A percentile compares a stretch with the other conserved stretches of the same genome.
These are phyloP conservation scores for Magnusiomyces sp. DNA, from an alignment of 1,139 yeast genomes.

Conservation along the genomic window DNA sequence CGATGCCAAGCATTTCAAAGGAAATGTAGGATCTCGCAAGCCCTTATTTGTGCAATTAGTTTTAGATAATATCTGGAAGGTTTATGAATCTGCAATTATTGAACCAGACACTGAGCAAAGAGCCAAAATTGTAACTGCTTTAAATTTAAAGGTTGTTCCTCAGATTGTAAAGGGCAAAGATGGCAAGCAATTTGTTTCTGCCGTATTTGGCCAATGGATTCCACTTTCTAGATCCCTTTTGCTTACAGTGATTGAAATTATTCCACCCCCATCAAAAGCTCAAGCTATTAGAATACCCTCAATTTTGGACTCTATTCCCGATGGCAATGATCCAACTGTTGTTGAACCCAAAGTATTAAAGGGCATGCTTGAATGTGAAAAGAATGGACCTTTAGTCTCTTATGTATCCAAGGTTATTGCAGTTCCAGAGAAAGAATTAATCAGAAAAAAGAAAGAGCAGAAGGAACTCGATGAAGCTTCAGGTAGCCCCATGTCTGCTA, in stretches of 20 bases:
- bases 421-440: slow-evolving; percentile 58
- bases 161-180: slow-evolving; percentile 80
- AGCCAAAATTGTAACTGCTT: slow-evolving; percentile 62
- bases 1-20: slow-evolving; percentile 3
- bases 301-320: slow-evolving; percentile 52
- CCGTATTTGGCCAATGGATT: slow-evolving; percentile 89
- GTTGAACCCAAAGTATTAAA: slow-evolving; percentile 32
- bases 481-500: slow-evolving; percentile 46
- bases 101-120: slow-evolving; percentile 64
- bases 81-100: slow-evolving; percentile 62
- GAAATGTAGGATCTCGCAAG: slow-evolving; percentile 26
- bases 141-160: slow-evolving; percentile 61
- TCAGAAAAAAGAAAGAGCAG: slow-evolving; percentile 10
- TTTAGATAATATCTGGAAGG: slow-evolving; percentile 86
- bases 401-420: slow-evolving; percentile 88
- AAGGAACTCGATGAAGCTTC: slow-evolving; percentile 9
- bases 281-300: slow-evolving; percentile 65
- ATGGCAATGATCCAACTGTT: slow-evolving; percentile 43
- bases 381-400: slow-evolving; percentile 58
- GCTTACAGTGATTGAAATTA: slow-evolving; percentile 71
- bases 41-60: slow-evolving; percentile 85
- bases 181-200: slow-evolving; percentile 48
- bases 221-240: slow-evolving; percentile 84
- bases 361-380: slow-evolving; percentile 60
- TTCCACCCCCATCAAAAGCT: slow-evolving; percentile 76